Percentiles rank a stretch among this genome's conserved stretches.
Conservation (phyloP, 1,284 basidiomycete genomes). For the Porogramme epimiltina region DNA sequence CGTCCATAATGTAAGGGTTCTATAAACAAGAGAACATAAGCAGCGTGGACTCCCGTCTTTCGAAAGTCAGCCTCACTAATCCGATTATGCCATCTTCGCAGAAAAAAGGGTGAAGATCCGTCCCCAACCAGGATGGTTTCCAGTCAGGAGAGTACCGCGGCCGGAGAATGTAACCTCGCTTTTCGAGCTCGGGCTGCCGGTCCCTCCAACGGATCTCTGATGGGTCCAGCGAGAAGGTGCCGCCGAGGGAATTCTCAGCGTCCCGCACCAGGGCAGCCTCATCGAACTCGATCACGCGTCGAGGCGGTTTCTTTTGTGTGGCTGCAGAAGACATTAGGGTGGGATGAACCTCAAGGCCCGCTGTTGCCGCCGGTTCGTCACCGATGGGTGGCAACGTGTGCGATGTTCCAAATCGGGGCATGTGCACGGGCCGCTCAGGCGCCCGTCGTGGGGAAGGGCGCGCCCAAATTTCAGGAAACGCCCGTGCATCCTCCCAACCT, state of each 20-base stretch:
- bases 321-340: not conserved
- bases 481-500: no score
- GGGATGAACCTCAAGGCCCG: not conserved
- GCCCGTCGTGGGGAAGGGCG: no score
- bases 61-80: not conserved
- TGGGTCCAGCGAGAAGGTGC: not conserved
- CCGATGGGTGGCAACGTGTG: no score
- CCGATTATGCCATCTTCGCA: constrained; percentile 10
- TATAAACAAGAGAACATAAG: not conserved
- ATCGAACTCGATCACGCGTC: not conserved
- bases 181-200: not conserved
- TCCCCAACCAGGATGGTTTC: constrained; percentile 14
- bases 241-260: not conserved
- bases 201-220: constrained; percentile 3
- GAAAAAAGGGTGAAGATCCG: not conserved
- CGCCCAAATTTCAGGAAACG: no score
- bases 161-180: constrained; percentile 10
- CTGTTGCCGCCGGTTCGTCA: no score
- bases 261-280: not conserved
- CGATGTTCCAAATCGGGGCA: no score
- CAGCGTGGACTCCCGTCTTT: not conserved
- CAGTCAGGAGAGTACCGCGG: constrained; percentile 12
- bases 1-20: constrained; percentile 23
- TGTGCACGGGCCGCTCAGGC: no score
- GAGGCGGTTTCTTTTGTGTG: not conserved